Evolutionary conservation across 2,329 filamentous ascomycete genomes (phyloP).

Genomic region (Intubia oerlemansii): DNA sequence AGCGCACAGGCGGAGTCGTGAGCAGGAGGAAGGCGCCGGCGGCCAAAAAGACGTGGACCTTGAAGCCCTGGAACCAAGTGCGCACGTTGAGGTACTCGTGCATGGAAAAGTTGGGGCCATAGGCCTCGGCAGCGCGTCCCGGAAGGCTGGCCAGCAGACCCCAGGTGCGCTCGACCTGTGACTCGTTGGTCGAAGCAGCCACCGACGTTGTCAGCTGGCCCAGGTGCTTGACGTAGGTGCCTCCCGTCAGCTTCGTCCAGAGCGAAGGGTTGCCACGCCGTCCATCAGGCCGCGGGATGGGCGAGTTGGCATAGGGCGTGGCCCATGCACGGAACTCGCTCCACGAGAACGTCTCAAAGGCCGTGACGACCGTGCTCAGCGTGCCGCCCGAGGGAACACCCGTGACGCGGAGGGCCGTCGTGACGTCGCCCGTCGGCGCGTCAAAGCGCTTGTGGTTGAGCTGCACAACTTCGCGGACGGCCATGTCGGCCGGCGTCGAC

Average conservation of each 20-base stretch:
- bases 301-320: slow-evolving; percentile 34
- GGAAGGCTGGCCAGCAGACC: slow-evolving; percentile 29
- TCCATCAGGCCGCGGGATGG: slow-evolving; percentile 22
- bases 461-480: slow-evolving; percentile 30
- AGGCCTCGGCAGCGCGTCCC: slow-evolving; percentile 22
- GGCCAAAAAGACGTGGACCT: slow-evolving; percentile 25
- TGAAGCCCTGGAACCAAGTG: slow-evolving; percentile 26
- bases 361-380: slow-evolving; percentile 40
- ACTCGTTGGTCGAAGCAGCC: slow-evolving; percentile 25
- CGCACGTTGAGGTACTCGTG: slow-evolving; percentile 28
- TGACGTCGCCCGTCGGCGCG: slow-evolving; percentile 29
- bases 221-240: slow-evolving; percentile 25
- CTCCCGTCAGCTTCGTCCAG: slow-evolving; percentile 25
- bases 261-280: slow-evolving; percentile 15
- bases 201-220: slow-evolving; percentile 34
- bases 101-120: slow-evolving; percentile 41
- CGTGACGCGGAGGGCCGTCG: slow-evolving; percentile 24
- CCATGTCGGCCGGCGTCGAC: slow-evolving; percentile 37
- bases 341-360: slow-evolving; percentile 30
- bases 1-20: slow-evolving; percentile 22
- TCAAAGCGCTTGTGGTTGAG: slow-evolving; percentile 26
- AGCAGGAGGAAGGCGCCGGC: slow-evolving; percentile 22
- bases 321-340: slow-evolving; percentile 23
- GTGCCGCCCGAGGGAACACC: slow-evolving; percentile 41
- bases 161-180: slow-evolving; percentile 40